Percentiles rank a stretch among this genome's conserved stretches.
phyloP scores from a whole-genome alignment of 1,139 yeast genomes.

The Yamadazyma songkhlaensis region DNA sequence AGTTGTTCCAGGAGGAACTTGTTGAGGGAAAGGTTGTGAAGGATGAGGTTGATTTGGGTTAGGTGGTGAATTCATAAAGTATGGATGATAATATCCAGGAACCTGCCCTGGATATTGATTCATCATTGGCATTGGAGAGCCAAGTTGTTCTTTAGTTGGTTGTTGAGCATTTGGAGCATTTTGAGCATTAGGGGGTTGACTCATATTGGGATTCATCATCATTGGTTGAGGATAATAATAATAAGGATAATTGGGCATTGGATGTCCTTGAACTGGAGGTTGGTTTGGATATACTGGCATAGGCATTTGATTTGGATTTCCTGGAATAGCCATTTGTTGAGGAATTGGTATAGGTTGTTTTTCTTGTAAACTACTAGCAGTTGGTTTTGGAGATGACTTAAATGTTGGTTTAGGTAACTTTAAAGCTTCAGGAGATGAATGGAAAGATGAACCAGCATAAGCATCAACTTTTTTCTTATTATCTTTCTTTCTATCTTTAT shows the following conservation, averaged over 20 bases:
- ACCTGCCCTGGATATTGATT: constrained; percentile 8
- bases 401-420: constrained; percentile 58
- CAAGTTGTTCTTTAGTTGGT: background rate
- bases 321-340: background rate
- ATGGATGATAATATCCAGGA: constrained; percentile 10
- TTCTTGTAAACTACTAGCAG: background rate
- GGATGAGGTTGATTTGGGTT: constrained; percentile 2
- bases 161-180: constrained; percentile 17
- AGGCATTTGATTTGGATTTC: background rate
- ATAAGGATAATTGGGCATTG: constrained; percentile 1
- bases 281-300: background rate
- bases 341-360: background rate
- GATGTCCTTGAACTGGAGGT: background rate
- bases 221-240: constrained; percentile 3
- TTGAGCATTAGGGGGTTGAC: constrained; percentile 6
- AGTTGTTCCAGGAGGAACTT: background rate
- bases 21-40: constrained; percentile 1
- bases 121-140: constrained; percentile 2
- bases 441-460: constrained; percentile 60
- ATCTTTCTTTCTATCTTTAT: constrained; percentile 11
- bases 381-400: constrained; percentile 22
- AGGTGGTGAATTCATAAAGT: constrained; percentile 4
- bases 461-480: constrained; percentile 24
- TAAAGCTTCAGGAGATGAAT: constrained; percentile 56
- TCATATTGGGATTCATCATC: constrained; percentile 5